These are phyloP conservation scores for Mucor circinelloides DNA, from an alignment of 371 early-diverging fungal genomes.

Conservation along the genomic window DNA sequence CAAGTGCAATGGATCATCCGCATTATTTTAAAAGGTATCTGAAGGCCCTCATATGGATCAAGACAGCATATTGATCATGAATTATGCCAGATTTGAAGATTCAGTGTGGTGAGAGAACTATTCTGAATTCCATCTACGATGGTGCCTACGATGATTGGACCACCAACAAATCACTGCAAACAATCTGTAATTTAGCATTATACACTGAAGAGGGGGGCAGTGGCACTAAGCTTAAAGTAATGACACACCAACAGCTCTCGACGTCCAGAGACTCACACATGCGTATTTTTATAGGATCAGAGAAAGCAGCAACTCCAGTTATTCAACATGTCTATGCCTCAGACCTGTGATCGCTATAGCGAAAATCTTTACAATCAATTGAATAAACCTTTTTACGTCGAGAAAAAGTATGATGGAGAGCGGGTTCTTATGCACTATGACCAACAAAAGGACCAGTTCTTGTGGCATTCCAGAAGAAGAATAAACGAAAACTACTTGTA, in stretches of 20 bases:
- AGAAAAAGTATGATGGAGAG: constrained; percentile 83
- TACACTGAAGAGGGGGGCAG: not conserved
- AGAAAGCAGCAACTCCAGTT: not conserved
- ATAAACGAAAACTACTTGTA: constrained; percentile 11
- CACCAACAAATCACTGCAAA: constrained; percentile 43
- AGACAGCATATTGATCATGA: not conserved
- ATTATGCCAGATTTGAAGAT: constrained; percentile 61
- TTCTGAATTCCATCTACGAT: constrained; percentile 36
- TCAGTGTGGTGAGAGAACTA: constrained; percentile 69
- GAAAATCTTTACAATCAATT: not conserved
- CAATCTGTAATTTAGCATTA: not conserved
- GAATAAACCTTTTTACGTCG: constrained; percentile 62
- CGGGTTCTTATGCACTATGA: constrained; percentile 73
- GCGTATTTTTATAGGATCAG: not conserved
- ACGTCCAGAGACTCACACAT: not conserved
- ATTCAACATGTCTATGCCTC: not conserved
- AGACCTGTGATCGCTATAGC: not conserved
- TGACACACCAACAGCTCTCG: not conserved
- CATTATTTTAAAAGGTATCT: constrained; percentile 69
- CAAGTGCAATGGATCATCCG: constrained; percentile 80
- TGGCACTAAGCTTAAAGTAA: not conserved
- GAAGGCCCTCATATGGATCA: not conserved
- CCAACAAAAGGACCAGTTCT: constrained; percentile 39
- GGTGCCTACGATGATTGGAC: constrained; percentile 45
- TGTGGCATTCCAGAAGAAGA: constrained; percentile 60